Base-by-base conservation (phyloP, 139 green algal species). In the Chlamydomonas schloesseri region DNA sequence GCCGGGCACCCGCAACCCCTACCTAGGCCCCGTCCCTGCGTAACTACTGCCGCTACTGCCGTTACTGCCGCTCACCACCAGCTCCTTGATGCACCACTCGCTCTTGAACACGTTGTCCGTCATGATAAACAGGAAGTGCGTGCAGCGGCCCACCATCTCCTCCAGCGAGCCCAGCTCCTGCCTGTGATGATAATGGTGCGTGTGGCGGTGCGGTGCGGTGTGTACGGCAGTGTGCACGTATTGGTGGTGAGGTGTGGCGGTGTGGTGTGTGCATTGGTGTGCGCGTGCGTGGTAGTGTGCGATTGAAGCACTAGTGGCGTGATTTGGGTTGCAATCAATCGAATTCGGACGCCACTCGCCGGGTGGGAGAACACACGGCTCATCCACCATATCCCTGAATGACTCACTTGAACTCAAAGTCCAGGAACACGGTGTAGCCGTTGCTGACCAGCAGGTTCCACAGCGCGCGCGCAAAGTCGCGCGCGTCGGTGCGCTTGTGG, bases 41-140 rank as follows among this genome's bases (percentile, higher is more conserved):
- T 65, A 10, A 11, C 34, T n/a, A n/a, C n/a, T n/a, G n/a, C n/a
- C n/a, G n/a, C n/a, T n/a, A n/a, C n/a, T n/a, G n/a, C n/a, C n/a
- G n/a, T n/a, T n/a, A n/a, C n/a, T n/a, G n/a, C n/a, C n/a, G n/a
- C 76, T 42, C 62, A 84, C 78, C 78, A 53, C 20, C 6, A 84
- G 78, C 46, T 84, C 78, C 78, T 84, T 84, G 78, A 84, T 84
- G 78, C 78, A 84, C 78, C 78, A 84, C 65, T 84, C 78, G 78
- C 42, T 68, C 78, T 88, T 81, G 60, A 88, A 88, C n/a, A 88
- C 77, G 73, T 88, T 82, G 67, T 88, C 83, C 15, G 83, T 83
- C 26, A 88, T 68, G 33, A 88, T 84, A 64, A 88, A 88, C 31
- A 88, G 24, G 14, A 88, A 88, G 73, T 75, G 58, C 1, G 71